Conservation (phyloP, 768 basidiomycete species). For the Xanthoconium purpureum region DNA sequence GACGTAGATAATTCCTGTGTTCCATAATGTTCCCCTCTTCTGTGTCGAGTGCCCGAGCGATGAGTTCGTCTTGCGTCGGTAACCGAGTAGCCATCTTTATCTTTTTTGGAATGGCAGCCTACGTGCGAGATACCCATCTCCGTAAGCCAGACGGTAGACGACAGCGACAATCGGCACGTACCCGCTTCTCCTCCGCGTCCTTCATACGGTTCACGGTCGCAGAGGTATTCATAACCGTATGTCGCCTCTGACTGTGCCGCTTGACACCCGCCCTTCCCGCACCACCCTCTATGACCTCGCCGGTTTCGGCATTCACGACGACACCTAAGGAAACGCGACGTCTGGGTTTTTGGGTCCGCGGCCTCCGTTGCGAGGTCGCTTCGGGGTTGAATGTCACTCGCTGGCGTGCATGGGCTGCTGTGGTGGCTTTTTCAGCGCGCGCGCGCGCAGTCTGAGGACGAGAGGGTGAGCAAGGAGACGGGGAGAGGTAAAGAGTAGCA, state of each 20-base stretch:
- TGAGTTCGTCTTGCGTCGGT: slow-evolving; percentile 79
- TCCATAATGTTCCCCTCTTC: slow-evolving; percentile 83
- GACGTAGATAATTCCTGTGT: slow-evolving; percentile 72
- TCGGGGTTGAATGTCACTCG: slow-evolving; percentile 67
- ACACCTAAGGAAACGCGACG: slow-evolving; percentile 55
- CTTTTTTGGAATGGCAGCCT: slow-evolving; percentile 65
- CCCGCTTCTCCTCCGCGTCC: slow-evolving; percentile 61
- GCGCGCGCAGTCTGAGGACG: slow-evolving; percentile 48
- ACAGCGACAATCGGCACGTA: slow-evolving; percentile 20
- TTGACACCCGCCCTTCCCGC: slow-evolving; percentile 22
- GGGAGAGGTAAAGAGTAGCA: no score
- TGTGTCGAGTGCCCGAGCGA: slow-evolving; percentile 77
- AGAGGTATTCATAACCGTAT: slow-evolving; percentile 70
- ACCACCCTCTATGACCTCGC: slow-evolving; percentile 45
- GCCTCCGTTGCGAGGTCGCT: slow-evolving; percentile 31
- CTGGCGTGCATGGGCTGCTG: slow-evolving; percentile 64
- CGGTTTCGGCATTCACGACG: slow-evolving; percentile 58
- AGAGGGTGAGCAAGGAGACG: neutral
- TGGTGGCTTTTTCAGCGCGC: slow-evolving; percentile 60
- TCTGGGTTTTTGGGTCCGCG: slow-evolving; percentile 29
- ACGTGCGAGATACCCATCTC: neutral
- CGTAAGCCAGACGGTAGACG: neutral
- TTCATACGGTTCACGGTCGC: slow-evolving; percentile 64
- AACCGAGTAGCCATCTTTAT: slow-evolving; percentile 47
- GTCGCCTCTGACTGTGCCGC: slow-evolving; percentile 61